These are phyloP conservation scores for Fagus sylvatica DNA, from an alignment of 306 rosid species.

Conservation along the genomic window DNA sequence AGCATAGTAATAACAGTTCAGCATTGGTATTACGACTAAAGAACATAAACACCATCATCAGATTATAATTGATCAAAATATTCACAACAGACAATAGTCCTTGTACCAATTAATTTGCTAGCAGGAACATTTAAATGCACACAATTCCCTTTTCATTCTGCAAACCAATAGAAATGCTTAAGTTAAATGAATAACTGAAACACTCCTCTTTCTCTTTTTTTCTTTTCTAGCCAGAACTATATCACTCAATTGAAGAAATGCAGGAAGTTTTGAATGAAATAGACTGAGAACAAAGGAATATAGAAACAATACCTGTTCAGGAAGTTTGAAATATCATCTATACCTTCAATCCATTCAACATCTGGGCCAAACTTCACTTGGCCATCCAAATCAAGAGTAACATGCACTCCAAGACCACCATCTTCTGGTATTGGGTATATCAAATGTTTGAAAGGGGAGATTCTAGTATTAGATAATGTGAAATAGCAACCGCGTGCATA, in stretches of 20 bases:
- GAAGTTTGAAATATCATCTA: slow-evolving; percentile 75
- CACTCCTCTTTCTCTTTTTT: not conserved
- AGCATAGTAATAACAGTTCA: not conserved
- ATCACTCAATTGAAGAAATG: not conserved
- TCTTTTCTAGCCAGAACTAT: not conserved
- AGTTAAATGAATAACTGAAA: not conserved
- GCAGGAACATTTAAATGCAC: not conserved
- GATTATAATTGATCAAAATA: not conserved
- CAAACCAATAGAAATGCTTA: not conserved
- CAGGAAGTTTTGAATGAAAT: not conserved
- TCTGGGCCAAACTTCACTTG: slow-evolving; percentile 89
- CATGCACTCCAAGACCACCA: slow-evolving; percentile 94
- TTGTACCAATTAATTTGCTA: not conserved
- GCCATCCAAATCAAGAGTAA: slow-evolving; percentile 82
- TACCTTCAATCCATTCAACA: slow-evolving; percentile 75
- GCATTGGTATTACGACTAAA: not conserved
- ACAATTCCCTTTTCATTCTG: not conserved
- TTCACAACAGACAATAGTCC: not conserved
- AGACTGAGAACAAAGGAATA: slow-evolving; percentile 14
- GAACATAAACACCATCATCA: not conserved
- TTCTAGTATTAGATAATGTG: slow-evolving; percentile 56
- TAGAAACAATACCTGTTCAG: slow-evolving; percentile 56
- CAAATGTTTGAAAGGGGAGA: slow-evolving; percentile 63
- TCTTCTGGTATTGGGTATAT: slow-evolving; percentile 92
- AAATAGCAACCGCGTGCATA: slow-evolving; percentile 94